Percentiles rank a stretch among this genome's conserved stretches.
Evolutionary conservation across 2,329 filamentous ascomycete species (phyloP).

Genomic region (Orbilia blumenaviensis): DNA sequence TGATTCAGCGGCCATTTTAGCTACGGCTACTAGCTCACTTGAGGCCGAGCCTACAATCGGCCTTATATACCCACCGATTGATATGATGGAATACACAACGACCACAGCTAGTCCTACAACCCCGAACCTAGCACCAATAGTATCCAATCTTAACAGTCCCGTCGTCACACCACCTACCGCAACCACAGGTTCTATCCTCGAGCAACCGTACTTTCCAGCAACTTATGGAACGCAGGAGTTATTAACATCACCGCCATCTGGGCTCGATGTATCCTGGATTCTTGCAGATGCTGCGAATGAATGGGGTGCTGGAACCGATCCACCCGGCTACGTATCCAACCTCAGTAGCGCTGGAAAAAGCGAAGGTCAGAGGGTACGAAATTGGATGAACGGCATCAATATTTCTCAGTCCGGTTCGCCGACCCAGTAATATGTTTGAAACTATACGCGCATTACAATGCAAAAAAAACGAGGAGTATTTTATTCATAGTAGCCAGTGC

Average conservation of each 20-base stretch:
- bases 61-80: conserved; percentile 16
- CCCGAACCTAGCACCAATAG: conserved; percentile 13
- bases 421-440: background rate
- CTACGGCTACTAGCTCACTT: background rate
- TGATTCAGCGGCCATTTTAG: conserved; percentile 12
- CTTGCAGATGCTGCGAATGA: background rate
- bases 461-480: background rate
- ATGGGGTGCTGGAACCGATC: conserved; percentile 1
- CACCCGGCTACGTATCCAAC: conserved; percentile 17
- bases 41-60: conserved; percentile 13
- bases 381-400: conserved; percentile 43
- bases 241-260: conserved; percentile 19
- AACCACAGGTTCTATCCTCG: background rate
- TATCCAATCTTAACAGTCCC: conserved; percentile 35
- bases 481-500: too few species aligned
- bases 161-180: conserved; percentile 30
- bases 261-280: conserved; percentile 36
- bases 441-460: background rate
- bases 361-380: conserved; percentile 26
- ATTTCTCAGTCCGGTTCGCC: conserved; percentile 18
- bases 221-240: conserved; percentile 41
- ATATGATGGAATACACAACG: conserved; percentile 52
- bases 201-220: conserved; percentile 31
- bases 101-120: conserved; percentile 23
- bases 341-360: conserved; percentile 23